Base-by-base conservation (phyloP, 306 rosid species). In the Myrica gale region DNA sequence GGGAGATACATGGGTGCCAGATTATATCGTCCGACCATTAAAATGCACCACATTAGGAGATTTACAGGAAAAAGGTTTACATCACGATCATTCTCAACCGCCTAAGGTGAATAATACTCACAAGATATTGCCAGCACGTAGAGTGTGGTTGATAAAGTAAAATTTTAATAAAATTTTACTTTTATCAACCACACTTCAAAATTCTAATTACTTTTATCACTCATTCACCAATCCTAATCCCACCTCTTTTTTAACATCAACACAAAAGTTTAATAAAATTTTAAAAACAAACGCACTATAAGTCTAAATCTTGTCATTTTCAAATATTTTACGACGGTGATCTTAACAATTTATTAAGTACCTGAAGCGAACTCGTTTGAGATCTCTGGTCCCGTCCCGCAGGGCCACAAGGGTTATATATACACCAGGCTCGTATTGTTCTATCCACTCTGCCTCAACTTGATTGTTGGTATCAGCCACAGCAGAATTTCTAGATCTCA, bases 331-430 rank as follows among this genome's bases (percentile, higher is more conserved):
- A 65, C 23, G 7, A 17, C 48, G 8, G 41, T 16, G 46, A 66
- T 65, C 21, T 12, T 39, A 42, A 17, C 4, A 42, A 66, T 17
- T 41, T 16, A 17, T 9, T 37, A 46, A 63, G 74, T 90, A 96
- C 98, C 99, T 96, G 87, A 96, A 96, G 71, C 99, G 97, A 77
- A 92, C 99, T 79, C 99, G 97, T 86, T 92, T 92, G 68, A 96
- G 90, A 83, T 90, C 97, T 84, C 97, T 84, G 4, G 98, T 90
- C 78, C 97, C 93, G 81, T 96, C 97, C 7, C 80, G 84, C 61
- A 96, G 79, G 75, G 98, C 93, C 85, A 88, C 91, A 5, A 96
- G 99, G 61, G 99, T 96, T 84, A 92, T 96, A 85, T 96, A 96
- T 69, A 96, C 99, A 79, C 99, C 99, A 8, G 91, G 89, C 86